Conservation (phyloP, 371 early-diverging fungal species). For the Rhizomucor miehei region DNA sequence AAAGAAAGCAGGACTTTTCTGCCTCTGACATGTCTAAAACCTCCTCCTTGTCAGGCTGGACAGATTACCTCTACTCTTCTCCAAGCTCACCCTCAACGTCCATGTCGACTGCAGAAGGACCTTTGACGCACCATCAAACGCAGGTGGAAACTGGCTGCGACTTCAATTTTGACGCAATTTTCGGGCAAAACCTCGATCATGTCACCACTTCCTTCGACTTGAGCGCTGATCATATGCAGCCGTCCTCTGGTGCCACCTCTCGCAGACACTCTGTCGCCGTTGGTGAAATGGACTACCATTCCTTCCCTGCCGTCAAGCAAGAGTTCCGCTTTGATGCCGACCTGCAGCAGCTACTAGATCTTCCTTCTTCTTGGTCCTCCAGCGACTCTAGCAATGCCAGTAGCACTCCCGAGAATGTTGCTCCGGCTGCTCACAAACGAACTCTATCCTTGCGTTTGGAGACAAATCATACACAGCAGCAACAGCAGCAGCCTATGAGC, state of each 20-base stretch:
- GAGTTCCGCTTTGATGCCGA: conserved; percentile 18
- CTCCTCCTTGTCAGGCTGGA: conserved; percentile 8
- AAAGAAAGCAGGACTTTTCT: conserved; percentile 26
- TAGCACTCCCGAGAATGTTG: neutral
- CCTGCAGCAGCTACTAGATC: conserved; percentile 18
- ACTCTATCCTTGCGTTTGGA: conserved; percentile 35
- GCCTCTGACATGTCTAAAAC: conserved; percentile 5
- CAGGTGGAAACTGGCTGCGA: neutral
- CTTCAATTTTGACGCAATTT: conserved; percentile 9
- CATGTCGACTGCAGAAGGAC: neutral
- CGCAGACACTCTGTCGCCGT: conserved; percentile 33
- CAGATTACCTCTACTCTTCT: conserved; percentile 29
- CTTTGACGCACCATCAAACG: neutral
- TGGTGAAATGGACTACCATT: conserved; percentile 24
- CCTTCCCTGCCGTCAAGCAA: conserved; percentile 13
- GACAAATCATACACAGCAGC: conserved; percentile 11
- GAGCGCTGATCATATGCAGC: neutral
- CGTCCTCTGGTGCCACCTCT: conserved; percentile 5
- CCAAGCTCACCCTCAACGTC: conserved; percentile 19
- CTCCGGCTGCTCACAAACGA: conserved; percentile 24
- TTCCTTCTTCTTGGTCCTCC: conserved; percentile 15
- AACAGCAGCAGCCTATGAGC: conserved; percentile 10
- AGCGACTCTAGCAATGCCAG: conserved; percentile 5
- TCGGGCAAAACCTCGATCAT: conserved; percentile 6
- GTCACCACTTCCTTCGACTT: neutral